A percentile compares a stretch with the other conserved stretches of the same genome.
Evolutionary conservation across 129 eudicot genomes (phyloP).

Genomic region (Flaveria trinervia): DNA sequence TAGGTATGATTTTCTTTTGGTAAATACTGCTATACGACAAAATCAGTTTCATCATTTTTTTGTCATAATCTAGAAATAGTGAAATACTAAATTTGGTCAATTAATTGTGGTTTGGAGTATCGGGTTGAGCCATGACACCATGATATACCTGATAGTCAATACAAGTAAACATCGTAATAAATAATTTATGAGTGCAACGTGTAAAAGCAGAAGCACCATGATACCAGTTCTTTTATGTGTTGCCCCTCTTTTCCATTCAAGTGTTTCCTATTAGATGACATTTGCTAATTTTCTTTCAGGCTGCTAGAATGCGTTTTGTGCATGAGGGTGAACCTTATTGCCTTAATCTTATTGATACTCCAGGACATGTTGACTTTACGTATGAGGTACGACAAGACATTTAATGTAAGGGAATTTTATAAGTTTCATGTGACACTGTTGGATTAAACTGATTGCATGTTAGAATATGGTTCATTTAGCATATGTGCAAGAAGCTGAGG

Average conservation of each 20-base stretch:
- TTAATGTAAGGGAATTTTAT: background rate
- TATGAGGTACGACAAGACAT: constrained; percentile 66
- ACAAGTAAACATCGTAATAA: constrained; percentile 9
- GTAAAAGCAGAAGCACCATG: constrained; percentile 9
- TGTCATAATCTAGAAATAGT: background rate
- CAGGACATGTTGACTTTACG: constrained; percentile 99
- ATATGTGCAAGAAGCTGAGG: constrained; percentile 7
- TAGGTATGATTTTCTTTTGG: background rate
- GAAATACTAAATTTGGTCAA: background rate
- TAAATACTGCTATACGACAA: constrained; percentile 2
- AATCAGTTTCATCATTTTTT: constrained; percentile 4
- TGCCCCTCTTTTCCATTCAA: background rate
- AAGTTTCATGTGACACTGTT: constrained; percentile 18
- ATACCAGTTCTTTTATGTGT: constrained; percentile 15
- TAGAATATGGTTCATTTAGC: constrained; percentile 5
- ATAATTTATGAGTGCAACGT: constrained; percentile 17
- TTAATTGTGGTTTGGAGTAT: constrained; percentile 10
- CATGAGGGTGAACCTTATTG: constrained; percentile 72
- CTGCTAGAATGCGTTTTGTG: constrained; percentile 92
- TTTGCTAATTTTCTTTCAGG: constrained; percentile 46
- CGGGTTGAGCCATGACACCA: background rate
- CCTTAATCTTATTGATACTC: constrained; percentile 95
- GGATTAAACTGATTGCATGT: constrained; percentile 15
- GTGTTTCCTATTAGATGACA: constrained; percentile 4
- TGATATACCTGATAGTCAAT: constrained; percentile 2